Base-by-base conservation (phyloP, 768 basidiomycete genomes). In the Lanmaoa pseudosensibilis region DNA sequence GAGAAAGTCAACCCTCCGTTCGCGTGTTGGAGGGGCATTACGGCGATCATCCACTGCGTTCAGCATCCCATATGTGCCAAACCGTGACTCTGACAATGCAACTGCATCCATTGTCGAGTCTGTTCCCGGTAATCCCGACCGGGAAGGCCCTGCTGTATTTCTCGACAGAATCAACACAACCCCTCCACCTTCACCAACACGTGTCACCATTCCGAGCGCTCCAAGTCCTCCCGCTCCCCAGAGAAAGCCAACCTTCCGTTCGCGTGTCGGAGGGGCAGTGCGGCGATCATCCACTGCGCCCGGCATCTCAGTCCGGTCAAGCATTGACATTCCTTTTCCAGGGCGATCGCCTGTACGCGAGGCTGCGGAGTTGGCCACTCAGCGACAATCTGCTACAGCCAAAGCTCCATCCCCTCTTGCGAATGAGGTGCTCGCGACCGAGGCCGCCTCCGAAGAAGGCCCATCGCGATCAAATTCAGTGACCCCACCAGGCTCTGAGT, bases 341-440 rank as follows among this genome's bases (percentile, higher is more conserved):
- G n/a, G n/a, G n/a, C n/a, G n/a, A 66, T 88, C 85, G 3, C 86
- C 87, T 27, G 78, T 78, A 9, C 78, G 85, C 25, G 84, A 86
- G 62, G 79, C 76, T 10, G 81, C 77, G 13, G 78, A 74, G 3
- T 58, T 74, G 32, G 69, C 70, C 15, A 64, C 72, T 30, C 6
- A 9, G 32, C 61, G 65, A 9, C 56, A 55, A 18, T 60, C 64
- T 21, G 52, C 64, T 9, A 51, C 56, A 15, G 58, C 64, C 23
- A 69, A 69, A 36, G 78, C 71, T 0, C 75, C 75, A 30, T 81
- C 83, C 21, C 80, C 81, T 25, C 73, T 81, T 30, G 67, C 70
- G 34, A 74, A 67, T 39, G 64, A 71, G 34, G 62, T 68, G 30
- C 33, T 60, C 13, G 58, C 65, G 23, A 57, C 50, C 11, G 62